These are phyloP conservation scores for Myxozyma sirexii DNA, from an alignment of 805 yeast species.

Conservation along the genomic window DNA sequence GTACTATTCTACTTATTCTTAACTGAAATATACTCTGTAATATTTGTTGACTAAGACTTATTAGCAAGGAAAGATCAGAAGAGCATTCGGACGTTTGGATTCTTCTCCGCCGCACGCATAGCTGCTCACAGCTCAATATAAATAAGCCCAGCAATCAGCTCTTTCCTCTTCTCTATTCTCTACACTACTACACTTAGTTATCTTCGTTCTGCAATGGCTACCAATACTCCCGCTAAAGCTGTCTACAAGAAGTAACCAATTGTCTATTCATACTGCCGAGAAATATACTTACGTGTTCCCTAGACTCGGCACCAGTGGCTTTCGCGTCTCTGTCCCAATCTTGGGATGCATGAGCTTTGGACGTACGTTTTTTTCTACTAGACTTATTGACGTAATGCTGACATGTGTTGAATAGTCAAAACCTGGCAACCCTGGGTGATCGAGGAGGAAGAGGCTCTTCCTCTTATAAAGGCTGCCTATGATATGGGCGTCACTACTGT, in stretches of 20 bases:
- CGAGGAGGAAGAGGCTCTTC: slow-evolving; percentile 19
- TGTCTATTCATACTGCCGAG: neutral
- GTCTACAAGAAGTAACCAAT: neutral
- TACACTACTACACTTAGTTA: neutral
- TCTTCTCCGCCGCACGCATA: no score
- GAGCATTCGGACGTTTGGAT: no score
- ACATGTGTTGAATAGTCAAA: neutral
- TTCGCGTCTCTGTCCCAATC: slow-evolving; percentile 31
- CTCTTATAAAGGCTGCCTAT: slow-evolving; percentile 23
- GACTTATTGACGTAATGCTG: neutral
- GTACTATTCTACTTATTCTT: no score
- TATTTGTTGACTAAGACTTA: no score
- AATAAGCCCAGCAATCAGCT: no score
- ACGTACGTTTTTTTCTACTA: slow-evolving; percentile 7
- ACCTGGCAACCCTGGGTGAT: slow-evolving; percentile 22
- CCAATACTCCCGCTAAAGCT: neutral
- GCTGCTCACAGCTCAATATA: no score
- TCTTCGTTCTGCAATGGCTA: neutral
- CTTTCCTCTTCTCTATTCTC: no score
- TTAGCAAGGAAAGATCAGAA: no score
- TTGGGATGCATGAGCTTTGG: slow-evolving; percentile 33
- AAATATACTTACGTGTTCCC: neutral
- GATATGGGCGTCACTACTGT: slow-evolving; percentile 47
- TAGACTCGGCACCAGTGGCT: slow-evolving; percentile 25
- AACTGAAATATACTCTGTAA: no score